phyloP scores from a whole-genome alignment of 2,329 filamentous ascomycete species.

The Rhexocercosporidium sp. region DNA sequence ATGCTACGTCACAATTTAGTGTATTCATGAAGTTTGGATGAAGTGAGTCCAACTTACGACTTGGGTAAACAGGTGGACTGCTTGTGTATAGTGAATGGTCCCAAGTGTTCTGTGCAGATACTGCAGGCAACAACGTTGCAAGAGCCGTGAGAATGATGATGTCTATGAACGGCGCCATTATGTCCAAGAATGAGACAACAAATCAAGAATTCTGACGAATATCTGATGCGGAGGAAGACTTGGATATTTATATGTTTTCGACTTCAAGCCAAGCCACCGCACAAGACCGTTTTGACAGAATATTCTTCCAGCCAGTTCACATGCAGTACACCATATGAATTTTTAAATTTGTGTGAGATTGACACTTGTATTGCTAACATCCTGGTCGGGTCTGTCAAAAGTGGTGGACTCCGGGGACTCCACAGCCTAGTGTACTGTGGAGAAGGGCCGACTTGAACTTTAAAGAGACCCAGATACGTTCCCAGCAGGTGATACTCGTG shows the following conservation, averaged over 20 bases:
- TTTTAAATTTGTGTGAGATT: neutral
- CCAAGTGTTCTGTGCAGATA: slow-evolving; percentile 27
- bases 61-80: slow-evolving; percentile 11
- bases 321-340: neutral
- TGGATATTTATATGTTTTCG: neutral
- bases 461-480: neutral
- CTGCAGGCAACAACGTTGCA: slow-evolving; percentile 25
- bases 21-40: neutral
- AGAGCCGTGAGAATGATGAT: slow-evolving; percentile 4
- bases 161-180: slow-evolving; percentile 3
- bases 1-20: slow-evolving; percentile 12
- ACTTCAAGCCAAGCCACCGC: neutral
- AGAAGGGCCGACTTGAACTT: slow-evolving; percentile 1
- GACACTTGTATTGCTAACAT: neutral
- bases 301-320: neutral
- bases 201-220: neutral
- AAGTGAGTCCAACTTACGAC: neutral
- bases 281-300: neutral
- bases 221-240: neutral
- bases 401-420: neutral
- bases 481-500: too few relatives aligned
- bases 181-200: neutral
- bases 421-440: neutral
- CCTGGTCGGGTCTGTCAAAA: neutral
- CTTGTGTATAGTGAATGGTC: slow-evolving; percentile 28